A percentile compares a stretch with the other conserved stretches of the same genome.
Evolutionary conservation across 768 basidiomycete genomes (phyloP).

Genomic region (Boletellus sp.): DNA sequence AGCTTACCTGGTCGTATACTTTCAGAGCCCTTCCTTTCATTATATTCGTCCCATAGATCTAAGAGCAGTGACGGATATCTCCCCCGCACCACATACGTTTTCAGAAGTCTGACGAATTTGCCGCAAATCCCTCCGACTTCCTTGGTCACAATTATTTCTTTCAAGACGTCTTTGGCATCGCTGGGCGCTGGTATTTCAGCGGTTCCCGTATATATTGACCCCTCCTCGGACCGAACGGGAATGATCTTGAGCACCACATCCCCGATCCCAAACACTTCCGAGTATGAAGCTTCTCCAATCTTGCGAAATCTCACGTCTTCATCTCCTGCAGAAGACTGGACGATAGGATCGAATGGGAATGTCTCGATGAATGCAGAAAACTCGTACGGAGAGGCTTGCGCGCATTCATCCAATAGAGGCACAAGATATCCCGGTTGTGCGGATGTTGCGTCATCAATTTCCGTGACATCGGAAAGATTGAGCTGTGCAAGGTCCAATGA

Average conservation of each 20-base stretch:
- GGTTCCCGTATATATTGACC: slow-evolving; percentile 27
- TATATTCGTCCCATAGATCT: slow-evolving; percentile 84
- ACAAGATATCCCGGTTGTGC: slow-evolving; percentile 50
- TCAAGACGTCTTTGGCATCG: slow-evolving; percentile 71
- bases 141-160: slow-evolving; percentile 74
- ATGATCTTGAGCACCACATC: slow-evolving; percentile 90
- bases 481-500: slow-evolving; percentile 33
- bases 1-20: slow-evolving; percentile 77
- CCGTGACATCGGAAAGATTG: slow-evolving; percentile 46
- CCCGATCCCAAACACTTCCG: slow-evolving; percentile 91
- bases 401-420: slow-evolving; percentile 68
- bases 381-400: slow-evolving; percentile 64
- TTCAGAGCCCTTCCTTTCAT: slow-evolving; percentile 70
- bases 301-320: slow-evolving; percentile 58
- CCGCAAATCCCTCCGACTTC: slow-evolving; percentile 73
- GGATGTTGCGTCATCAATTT: slow-evolving; percentile 44
- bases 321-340: slow-evolving; percentile 35
- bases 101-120: slow-evolving; percentile 78
- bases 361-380: slow-evolving; percentile 81
- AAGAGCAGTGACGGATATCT: slow-evolving; percentile 78
- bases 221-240: slow-evolving; percentile 61
- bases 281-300: slow-evolving; percentile 95
- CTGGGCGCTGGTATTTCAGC: slow-evolving; percentile 63
- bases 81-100: slow-evolving; percentile 84
- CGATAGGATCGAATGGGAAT: slow-evolving; percentile 71